Conservation (phyloP, 2,329 filamentous ascomycete genomes). For the Fusarium ramigenum region DNA sequence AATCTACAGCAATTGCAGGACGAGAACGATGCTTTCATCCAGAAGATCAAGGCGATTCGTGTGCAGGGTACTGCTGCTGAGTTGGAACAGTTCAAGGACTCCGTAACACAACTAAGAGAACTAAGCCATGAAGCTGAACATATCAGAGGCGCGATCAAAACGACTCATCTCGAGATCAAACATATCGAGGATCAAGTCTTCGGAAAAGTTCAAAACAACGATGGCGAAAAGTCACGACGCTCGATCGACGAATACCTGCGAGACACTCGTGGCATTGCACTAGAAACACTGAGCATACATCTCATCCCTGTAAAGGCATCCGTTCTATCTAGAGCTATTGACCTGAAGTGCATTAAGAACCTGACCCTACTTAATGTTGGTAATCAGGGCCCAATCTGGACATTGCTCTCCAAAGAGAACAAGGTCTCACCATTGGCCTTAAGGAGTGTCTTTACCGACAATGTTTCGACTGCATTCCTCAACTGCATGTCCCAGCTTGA, state of each 20-base stretch:
- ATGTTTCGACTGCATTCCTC: slow-evolving; percentile 66
- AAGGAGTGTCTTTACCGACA: slow-evolving; percentile 69
- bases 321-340: slow-evolving; percentile 64
- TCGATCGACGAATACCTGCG: slow-evolving; percentile 63
- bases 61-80: slow-evolving; percentile 35
- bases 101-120: slow-evolving; percentile 41
- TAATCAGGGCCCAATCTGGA: slow-evolving; percentile 68
- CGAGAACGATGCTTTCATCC: slow-evolving; percentile 42
- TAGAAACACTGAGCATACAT: slow-evolving; percentile 64
- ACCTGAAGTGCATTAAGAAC: slow-evolving; percentile 64
- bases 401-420: slow-evolving; percentile 64
- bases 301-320: slow-evolving; percentile 69
- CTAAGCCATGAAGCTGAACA: slow-evolving; percentile 47
- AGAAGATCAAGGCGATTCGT: slow-evolving; percentile 45
- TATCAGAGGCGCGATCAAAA: slow-evolving; percentile 48
- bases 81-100: slow-evolving; percentile 40
- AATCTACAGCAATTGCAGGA: slow-evolving; percentile 47
- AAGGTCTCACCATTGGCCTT: slow-evolving; percentile 60
- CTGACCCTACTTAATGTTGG: slow-evolving; percentile 72
- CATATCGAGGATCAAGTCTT: slow-evolving; percentile 43
- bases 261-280: slow-evolving; percentile 64
- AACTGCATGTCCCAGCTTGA: slow-evolving; percentile 62
- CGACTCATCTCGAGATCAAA: slow-evolving; percentile 50
- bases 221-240: slow-evolving; percentile 32
- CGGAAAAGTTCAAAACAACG: slow-evolving; percentile 26